phyloP scores from a whole-genome alignment of 257 asterid genomes.

The Capsicum chinense region DNA sequence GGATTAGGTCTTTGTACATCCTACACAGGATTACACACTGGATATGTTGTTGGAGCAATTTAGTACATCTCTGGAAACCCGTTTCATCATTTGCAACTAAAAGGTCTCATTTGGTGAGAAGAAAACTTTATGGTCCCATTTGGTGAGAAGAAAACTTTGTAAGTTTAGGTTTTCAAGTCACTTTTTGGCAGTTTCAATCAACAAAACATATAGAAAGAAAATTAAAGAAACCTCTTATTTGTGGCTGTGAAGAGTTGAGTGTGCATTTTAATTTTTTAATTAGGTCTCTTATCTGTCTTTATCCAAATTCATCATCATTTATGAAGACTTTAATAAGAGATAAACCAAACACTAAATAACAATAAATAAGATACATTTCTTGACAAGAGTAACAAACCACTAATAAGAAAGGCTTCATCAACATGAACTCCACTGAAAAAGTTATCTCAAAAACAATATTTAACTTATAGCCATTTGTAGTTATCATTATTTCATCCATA shows the following conservation, averaged over 20 bases:
- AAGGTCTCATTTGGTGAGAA: neutral
- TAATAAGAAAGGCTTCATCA: constrained; percentile 9
- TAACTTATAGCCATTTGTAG: neutral
- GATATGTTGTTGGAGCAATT: too few relatives aligned
- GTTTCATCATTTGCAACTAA: neutral
- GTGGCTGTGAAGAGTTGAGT: constrained; percentile 11
- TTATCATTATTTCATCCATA: neutral
- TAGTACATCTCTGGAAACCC: neutral
- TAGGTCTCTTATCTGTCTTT: neutral
- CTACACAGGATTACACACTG: too few relatives aligned
- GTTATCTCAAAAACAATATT: neutral
- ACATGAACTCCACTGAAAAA: constrained; percentile 21
- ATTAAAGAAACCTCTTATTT: neutral
- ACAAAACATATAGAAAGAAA: neutral
- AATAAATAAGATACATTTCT: neutral
- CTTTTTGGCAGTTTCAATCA: neutral
- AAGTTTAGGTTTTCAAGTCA: too few relatives aligned
- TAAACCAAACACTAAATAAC: neutral
- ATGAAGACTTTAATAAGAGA: neutral
- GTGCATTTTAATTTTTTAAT: neutral
- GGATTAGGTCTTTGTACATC: too few relatives aligned
- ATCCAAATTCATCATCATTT: neutral
- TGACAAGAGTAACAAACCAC: constrained; percentile 11
- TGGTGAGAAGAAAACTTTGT: too few relatives aligned
- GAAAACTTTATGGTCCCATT: too few relatives aligned